Base-by-base conservation (phyloP, 768 basidiomycete genomes). In the Lyophyllum shimeji region DNA sequence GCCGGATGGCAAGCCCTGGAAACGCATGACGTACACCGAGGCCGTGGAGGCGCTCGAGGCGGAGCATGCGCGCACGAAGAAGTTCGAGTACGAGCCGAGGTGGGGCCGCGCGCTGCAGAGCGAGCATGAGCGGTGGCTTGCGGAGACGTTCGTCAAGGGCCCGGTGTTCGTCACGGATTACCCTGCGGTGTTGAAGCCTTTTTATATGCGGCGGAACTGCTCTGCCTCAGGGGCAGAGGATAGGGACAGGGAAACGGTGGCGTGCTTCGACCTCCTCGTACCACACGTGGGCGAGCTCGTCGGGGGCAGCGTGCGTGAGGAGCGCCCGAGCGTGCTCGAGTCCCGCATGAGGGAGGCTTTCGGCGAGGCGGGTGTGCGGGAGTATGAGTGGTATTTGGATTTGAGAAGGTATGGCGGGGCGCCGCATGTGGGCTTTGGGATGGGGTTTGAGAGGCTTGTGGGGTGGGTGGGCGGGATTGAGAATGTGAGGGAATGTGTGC, bases 81-180 rank as follows among this genome's bases (percentile, higher is more conserved):
- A 68, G n/a, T 93, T 92, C 70, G 64, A 74, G 29, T 84, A 79
- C 63, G 62, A 69, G 21, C 85, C 90, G 0, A 65, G 56, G 42
- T 93, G 90, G 87, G 93, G 94, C 2, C 71, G 74, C 21, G 67
- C 81, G 0, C 75, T 99, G 13, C 86, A 88, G 67, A 91, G 90
- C 66, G 97, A 98, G 67, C 95, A 98, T 67, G 97, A 99, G 70
- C 85, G 85, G 47, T 96, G 89, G 85, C 79, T 99, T 15, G 90
- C 93, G 0, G 87, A 89, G 53, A 68, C 71, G 15, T 70, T 88
- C 48, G 73, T 86, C 50, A 67, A 75, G 23, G 89, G 89, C 0
- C 96, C 97, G 1, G 82, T 95, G 1, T 98, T 98, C 68, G 87
- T 99, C 52, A 91, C 86, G 13, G 87, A 96, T 67, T 99, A 98